Base-by-base conservation (phyloP, 2,329 filamentous ascomycete genomes). In the Didymella sp. region DNA sequence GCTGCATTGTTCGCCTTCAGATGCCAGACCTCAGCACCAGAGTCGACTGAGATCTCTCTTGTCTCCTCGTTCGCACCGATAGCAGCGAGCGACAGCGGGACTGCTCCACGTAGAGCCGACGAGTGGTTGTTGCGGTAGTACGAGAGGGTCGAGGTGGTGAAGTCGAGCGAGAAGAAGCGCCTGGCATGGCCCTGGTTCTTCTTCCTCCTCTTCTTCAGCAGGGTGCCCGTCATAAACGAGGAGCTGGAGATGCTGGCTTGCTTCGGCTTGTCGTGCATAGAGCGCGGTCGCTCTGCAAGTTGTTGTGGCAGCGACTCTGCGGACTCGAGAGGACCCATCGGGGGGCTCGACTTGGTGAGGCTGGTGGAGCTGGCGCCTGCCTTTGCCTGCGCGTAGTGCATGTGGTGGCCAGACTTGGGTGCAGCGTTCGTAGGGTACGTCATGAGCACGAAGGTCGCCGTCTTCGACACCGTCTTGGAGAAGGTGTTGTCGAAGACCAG, bases 401-500 rank as follows among this genome's bases (percentile, higher is more conserved):
- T 81, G 70, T 91, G 85, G 62, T 89, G 87, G 3, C 87, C 87
- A 15, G 87, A 87, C 70, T 91, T 90, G 1, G 91, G 91, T 30
- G 91, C 86, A 6, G 87, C 85, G 65, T 88, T 89, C 31, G 92
- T 93, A 9, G 94, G 93, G 71, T 98, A 97, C 35, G 92, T 98
- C 74, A 98, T 85, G 49, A 99, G 86, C 31, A 97, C 93, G 71
- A 99, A 91, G 7, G 94, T 98, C 19, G 92, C 92, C 27, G 90
- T 96, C 79, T 99, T 99, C 50, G 93, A 95, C 15, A 78, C 72
- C 89, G 91, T 76, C 79, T 97, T 98, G 58, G 93, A 96, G 75
- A 99, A 99, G 25, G 95, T 99, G 73, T 99, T 99, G 84, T 99
- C 95, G 72, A 99, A 96, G 28, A 98, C 92, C 59, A 99, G 82